Evolutionary conservation across 1,139 yeast species (phyloP).

Genomic region (Wickerhamomyces sp.): DNA sequence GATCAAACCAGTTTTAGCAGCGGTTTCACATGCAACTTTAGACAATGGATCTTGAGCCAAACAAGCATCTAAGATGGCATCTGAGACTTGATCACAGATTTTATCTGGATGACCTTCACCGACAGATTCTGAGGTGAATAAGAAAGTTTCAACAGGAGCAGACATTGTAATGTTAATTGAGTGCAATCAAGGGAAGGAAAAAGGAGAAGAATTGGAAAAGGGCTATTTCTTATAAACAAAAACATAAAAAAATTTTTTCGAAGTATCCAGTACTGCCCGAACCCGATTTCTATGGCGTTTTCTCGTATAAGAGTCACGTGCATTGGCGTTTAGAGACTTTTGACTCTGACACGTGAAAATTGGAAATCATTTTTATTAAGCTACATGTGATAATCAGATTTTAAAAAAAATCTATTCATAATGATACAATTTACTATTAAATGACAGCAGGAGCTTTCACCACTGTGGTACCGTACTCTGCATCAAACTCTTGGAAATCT

Average conservation of each 20-base stretch:
- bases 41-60: conserved; percentile 92
- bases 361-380: too few relatives aligned
- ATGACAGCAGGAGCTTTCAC: conserved; percentile 2
- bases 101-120: conserved; percentile 99
- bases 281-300: neutral
- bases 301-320: neutral
- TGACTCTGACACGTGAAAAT: neutral
- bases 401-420: neutral
- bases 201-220: neutral
- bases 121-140: conserved; percentile 94
- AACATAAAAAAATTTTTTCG: neutral
- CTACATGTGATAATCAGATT: conserved; percentile 1
- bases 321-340: too few relatives aligned
- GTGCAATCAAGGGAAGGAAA: neutral
- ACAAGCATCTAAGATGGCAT: conserved; percentile 98
- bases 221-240: neutral
- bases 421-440: neutral
- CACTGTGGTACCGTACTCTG: conserved; percentile 35
- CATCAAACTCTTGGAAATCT: conserved; percentile 49
- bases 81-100: conserved; percentile 99
- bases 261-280: neutral
- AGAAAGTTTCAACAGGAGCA: conserved; percentile 48
- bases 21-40: conserved; percentile 99
- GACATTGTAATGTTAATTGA: conserved; percentile 2
- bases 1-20: conserved; percentile 98